These are phyloP conservation scores for Calonectria naviculata DNA, from an alignment of 2,329 filamentous ascomycete species.

Conservation along the genomic window DNA sequence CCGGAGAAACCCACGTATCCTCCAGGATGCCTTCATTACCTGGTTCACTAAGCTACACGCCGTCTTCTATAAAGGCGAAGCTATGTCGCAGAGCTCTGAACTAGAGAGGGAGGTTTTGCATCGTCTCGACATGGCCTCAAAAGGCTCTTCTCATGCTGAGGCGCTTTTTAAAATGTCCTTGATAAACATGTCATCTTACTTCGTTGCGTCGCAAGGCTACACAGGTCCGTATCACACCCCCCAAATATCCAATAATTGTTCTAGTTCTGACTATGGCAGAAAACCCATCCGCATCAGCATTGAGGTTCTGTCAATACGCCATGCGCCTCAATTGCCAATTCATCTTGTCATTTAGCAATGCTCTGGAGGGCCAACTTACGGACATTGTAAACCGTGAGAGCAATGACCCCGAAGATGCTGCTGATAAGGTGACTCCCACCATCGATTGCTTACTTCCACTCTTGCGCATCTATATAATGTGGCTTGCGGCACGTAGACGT, in stretches of 20 bases:
- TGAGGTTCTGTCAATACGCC: slow-evolving; percentile 71
- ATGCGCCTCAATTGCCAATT: slow-evolving; percentile 83
- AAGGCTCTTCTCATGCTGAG: slow-evolving; percentile 72
- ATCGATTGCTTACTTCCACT: slow-evolving; percentile 61
- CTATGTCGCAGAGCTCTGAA: slow-evolving; percentile 81
- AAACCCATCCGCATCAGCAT: slow-evolving; percentile 56
- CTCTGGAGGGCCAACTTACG: slow-evolving; percentile 77
- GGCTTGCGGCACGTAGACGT: slow-evolving; percentile 59
- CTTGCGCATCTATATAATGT: slow-evolving; percentile 64
- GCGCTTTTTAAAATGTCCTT: slow-evolving; percentile 83
- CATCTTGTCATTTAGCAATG: slow-evolving; percentile 77
- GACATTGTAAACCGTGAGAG: slow-evolving; percentile 49
- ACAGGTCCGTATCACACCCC: slow-evolving; percentile 43
- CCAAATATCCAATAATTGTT: not conserved
- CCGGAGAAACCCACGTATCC: slow-evolving; percentile 42
- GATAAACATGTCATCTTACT: slow-evolving; percentile 87
- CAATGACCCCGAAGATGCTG: slow-evolving; percentile 31
- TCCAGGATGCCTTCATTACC: slow-evolving; percentile 73
- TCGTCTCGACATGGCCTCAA: slow-evolving; percentile 79
- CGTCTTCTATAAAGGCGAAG: slow-evolving; percentile 81
- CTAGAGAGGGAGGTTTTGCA: slow-evolving; percentile 88
- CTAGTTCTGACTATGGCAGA: slow-evolving; percentile 46
- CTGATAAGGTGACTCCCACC: slow-evolving; percentile 46
- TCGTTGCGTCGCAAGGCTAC: slow-evolving; percentile 64
- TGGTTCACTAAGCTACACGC: slow-evolving; percentile 92